Percentiles rank a stretch among this genome's conserved stretches.
phyloP scores from a whole-genome alignment of 176 grass and related monocot genomes.

The Aegilops umbellulata region DNA sequence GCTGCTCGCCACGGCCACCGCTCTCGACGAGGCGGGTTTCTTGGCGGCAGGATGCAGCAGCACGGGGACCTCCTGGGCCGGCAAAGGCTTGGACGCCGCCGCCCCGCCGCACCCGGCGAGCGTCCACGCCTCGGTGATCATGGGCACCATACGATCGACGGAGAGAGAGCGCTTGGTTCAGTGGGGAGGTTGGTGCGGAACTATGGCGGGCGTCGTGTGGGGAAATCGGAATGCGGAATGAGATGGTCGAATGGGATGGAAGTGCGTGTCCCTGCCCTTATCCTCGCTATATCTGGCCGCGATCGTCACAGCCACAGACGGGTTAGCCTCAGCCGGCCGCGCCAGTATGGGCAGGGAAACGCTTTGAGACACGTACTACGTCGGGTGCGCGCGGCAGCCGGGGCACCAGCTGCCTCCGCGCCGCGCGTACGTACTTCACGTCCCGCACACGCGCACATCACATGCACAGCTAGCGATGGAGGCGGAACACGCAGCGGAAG shows the following conservation, averaged over 20 bases:
- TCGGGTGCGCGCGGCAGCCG: no score
- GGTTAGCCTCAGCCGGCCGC: neutral
- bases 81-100: neutral
- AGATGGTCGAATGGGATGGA: neutral
- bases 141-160: conserved; percentile 42
- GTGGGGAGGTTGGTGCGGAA: neutral
- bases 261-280: conserved; percentile 20
- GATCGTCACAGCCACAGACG: conserved; percentile 25
- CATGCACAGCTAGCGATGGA: no score
- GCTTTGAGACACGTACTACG: neutral
- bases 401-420: no score
- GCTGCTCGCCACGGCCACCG: neutral
- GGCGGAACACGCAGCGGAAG: no score
- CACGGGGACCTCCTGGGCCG: neutral
- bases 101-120: conserved; percentile 32
- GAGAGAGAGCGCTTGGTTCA: neutral
- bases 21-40: neutral
- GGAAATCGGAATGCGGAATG: neutral
- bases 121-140: conserved; percentile 42
- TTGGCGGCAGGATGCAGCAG: neutral
- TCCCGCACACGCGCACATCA: no score
- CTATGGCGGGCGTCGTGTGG: neutral
- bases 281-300: conserved; percentile 41
- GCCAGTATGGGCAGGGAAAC: neutral
- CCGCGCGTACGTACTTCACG: no score